Percentiles rank a stretch among this genome's conserved stretches.
Evolutionary conservation across 2,329 filamentous ascomycete genomes (phyloP).

Genomic region (Cytospora chrysosperma): DNA sequence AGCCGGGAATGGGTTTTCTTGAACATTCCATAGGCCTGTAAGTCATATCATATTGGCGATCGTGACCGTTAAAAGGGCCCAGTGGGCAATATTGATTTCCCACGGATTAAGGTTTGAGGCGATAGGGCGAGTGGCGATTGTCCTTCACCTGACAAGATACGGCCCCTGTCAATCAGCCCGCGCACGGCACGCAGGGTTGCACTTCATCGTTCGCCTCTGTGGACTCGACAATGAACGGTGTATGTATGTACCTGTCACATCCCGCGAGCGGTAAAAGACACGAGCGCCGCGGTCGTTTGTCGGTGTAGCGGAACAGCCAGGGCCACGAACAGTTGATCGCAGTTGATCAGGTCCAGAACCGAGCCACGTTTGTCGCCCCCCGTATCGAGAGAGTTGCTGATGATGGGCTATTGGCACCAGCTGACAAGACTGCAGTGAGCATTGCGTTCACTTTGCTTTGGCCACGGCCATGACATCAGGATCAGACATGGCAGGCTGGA

Average conservation of each 20-base stretch:
- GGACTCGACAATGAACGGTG: conserved; percentile 2
- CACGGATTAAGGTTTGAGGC: conserved; percentile 14
- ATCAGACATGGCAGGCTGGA: conserved; percentile 7
- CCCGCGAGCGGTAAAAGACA: background rate
- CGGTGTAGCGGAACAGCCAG: background rate
- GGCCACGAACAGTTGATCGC: background rate
- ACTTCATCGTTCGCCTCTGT: conserved; percentile 4
- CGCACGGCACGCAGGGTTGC: conserved; percentile 18
- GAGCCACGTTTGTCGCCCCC: conserved; percentile 4
- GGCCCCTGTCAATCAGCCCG: conserved; percentile 17
- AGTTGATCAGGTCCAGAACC: conserved; percentile 8
- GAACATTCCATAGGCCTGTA: conserved; percentile 4
- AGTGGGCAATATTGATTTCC: background rate
- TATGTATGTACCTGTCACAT: background rate
- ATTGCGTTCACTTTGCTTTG: background rate
- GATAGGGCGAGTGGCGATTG: conserved; percentile 1
- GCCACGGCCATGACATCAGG: conserved; percentile 21
- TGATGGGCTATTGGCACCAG: conserved; percentile 10
- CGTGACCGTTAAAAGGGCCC: conserved; percentile 1
- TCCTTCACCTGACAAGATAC: conserved; percentile 2
- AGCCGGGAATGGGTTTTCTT: background rate
- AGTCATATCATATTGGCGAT: background rate
- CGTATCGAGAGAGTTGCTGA: background rate
- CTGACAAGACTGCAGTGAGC: background rate
- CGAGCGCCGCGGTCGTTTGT: background rate